Conservation (phyloP, 495 filamentous ascomycete genomes). For the Penicillium tannophilum region DNA sequence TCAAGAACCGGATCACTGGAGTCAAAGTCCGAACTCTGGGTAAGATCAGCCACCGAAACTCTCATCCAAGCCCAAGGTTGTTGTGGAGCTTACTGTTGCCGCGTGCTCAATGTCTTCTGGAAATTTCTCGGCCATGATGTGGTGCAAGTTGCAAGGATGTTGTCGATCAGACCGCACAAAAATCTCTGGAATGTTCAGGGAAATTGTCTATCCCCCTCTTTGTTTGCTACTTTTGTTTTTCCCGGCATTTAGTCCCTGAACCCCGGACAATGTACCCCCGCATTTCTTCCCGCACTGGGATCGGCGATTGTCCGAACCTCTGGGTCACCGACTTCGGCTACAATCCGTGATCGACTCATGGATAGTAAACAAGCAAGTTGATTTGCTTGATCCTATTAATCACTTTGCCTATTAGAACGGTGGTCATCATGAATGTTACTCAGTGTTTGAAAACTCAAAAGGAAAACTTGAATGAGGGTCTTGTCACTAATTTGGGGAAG, state of each 20-base stretch:
- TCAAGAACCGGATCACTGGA: slow-evolving; percentile 11
- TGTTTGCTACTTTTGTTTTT: slow-evolving; percentile 12
- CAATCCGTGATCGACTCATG: not conserved
- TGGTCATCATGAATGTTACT: not conserved
- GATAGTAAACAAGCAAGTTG: not conserved
- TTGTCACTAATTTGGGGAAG: too few species aligned
- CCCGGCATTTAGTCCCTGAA: slow-evolving; percentile 17
- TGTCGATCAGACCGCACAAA: not conserved
- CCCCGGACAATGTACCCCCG: slow-evolving; percentile 20
- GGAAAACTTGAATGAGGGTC: too few species aligned
- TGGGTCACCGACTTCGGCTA: slow-evolving; percentile 1
- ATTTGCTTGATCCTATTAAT: not conserved
- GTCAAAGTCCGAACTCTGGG: slow-evolving; percentile 5
- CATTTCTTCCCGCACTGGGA: slow-evolving; percentile 19
- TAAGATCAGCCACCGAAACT: not conserved
- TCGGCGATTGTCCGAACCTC: slow-evolving; percentile 25
- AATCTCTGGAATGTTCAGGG: too few species aligned
- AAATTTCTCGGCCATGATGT: slow-evolving; percentile 19
- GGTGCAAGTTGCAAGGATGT: not conserved
- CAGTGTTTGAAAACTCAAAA: too few species aligned
- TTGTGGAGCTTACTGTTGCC: slow-evolving; percentile 13
- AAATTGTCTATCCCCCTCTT: slow-evolving; percentile 6
- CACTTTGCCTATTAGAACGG: not conserved
- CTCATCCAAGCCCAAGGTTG: not conserved
- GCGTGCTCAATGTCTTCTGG: slow-evolving; percentile 20